Conservation (phyloP, 75 land plant species). For the Ceratopteris richardii region DNA sequence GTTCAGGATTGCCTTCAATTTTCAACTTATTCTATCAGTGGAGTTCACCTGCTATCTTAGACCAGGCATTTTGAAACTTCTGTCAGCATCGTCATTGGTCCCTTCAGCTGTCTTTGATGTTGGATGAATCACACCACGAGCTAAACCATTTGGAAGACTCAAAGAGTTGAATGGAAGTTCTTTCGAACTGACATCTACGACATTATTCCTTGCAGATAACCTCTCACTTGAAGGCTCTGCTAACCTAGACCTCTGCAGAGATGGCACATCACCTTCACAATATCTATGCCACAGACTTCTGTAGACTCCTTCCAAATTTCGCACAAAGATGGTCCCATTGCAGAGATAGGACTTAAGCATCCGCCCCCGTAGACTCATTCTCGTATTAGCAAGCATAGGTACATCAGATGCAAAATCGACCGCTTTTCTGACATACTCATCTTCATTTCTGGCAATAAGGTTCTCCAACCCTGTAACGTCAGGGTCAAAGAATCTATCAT, state of each 20-base stretch:
- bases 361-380: slow-evolving; percentile 62
- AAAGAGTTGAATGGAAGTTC: not conserved
- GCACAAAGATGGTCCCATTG: slow-evolving; percentile 59
- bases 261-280: slow-evolving; percentile 70
- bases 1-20: too few species aligned
- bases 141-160: slow-evolving; percentile 5
- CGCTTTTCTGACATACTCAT: slow-evolving; percentile 78
- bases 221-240: not conserved
- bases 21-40: too few species aligned
- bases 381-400: slow-evolving; percentile 48
- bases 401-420: slow-evolving; percentile 69
- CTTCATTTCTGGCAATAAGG: slow-evolving; percentile 72
- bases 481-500: not conserved
- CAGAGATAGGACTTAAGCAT: slow-evolving; percentile 87
- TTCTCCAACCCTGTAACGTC: slow-evolving; percentile 47
- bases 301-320: slow-evolving; percentile 62
- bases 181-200: not conserved
- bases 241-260: slow-evolving; percentile 9
- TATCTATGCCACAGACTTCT: slow-evolving; percentile 78
- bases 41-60: too few species aligned
- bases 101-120: not conserved
- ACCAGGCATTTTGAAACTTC: too few species aligned
- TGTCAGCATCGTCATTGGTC: not conserved
- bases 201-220: not conserved
- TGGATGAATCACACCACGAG: not conserved